Evolutionary conservation across 257 asterid genomes (phyloP), one percentile per base, ranked within the genome.

Genomic region (Solanum commersonii): DNA sequence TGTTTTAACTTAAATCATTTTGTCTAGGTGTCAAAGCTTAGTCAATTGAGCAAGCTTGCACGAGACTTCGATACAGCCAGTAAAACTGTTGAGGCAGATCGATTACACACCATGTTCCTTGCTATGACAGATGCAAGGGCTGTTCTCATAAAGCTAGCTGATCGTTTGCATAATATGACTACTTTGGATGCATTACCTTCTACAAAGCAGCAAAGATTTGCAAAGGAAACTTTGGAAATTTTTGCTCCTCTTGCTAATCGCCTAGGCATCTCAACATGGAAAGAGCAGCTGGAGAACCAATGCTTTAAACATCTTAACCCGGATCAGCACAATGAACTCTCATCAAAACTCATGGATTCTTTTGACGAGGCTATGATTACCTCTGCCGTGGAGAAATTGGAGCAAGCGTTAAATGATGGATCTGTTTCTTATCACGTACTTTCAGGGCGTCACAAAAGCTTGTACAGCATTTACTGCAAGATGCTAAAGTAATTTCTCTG

Each of bases 121-220:
- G 99, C 98, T 20, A 97, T 97, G 99, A 91, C 98, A 44, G 99
- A 97, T 92, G 98, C 98, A 18, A 92, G 99, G 88, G 99, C 98
- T 65, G 99, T 97, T 88, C 95, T 97, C 34, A 93, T 97, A 63
- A 97, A 97, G 91, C 92, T 97, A 85, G 99, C 99, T 59, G 99
- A 97, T 89, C 91, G 99, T n/a, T 90, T 97, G 91, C 99, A 97
- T 91, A 97, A 97, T 88, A 97, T 97, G 99, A 87, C 90, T 96
- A 97, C 99, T 37, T 89, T 97, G 93, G 98, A 96, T 84, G 95
- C 98, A 0, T 87, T 96, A 89, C 98, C 98, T 59, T 85, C 91
- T 37, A 85, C 89, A 60, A 97, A 96, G 89, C 99, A 95, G 82
- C 98, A 95, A 86, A 94, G 99, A 88, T 95, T 97, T 91, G 98